Evolutionary conservation across 1,139 yeast species (phyloP), one percentile per base, ranked within the genome.

Genomic region (Meyerozyma sp.): DNA sequence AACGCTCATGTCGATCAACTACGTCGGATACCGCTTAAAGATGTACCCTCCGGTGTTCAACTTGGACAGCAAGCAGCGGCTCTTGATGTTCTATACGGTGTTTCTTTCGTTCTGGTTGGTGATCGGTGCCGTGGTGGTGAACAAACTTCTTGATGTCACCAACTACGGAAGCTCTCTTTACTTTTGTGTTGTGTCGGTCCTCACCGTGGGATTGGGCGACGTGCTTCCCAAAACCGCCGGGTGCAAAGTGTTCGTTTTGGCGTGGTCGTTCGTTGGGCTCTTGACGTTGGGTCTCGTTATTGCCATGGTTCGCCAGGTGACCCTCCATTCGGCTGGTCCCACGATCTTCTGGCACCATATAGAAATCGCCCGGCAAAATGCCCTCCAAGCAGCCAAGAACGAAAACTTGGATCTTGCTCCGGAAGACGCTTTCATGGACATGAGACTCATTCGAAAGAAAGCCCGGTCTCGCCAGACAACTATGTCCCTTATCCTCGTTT

Each of bases 161-260:
- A 57, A 75, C 1, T 85, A 75, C 55, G 88, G 91, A 0, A 72
- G 79, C 25, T 78, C 86, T 0, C 59, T 87, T 36, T 88, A 86
- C 57, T 87, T 75, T 57, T 81, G 89, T 54, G 75, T 79, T 16
- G 89, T 85, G 0, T 81, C 94, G 0, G 66, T 84, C 30, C 65
- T 86, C 39, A 89, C 96, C 1, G 75, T 89, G 37, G 96, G 96
- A 0, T 68, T 84, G 18, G 96, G 96, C 29, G 94, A 85, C 54
- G 70, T 83, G 30, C 65, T 72, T 0, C 91, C 95, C 0, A 32
- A 50, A 0, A 61, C 73, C 1, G 64, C 71, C 1, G 78, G 78
- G 0, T 73, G 84, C 0, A 76, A 79, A 54, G 82, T 82, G 0
- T 63, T 85, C 49, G 70, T 75, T 1, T 66, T 88, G 42, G 62